These are phyloP conservation scores for Salvia hispanica DNA, from an alignment of 257 asterid species.

Conservation along the genomic window DNA sequence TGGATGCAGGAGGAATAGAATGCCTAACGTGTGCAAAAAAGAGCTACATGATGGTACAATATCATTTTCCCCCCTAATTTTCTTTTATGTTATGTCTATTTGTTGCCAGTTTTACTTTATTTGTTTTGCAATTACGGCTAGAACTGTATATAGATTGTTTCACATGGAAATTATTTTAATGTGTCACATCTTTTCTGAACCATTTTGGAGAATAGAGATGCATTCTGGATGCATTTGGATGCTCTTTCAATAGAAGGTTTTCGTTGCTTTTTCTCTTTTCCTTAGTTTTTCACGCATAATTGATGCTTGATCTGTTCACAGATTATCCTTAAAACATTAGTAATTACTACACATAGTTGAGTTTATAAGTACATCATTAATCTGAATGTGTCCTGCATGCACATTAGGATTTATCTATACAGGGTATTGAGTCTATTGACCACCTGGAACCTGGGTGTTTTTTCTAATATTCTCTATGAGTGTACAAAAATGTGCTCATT, in stretches of 20 bases:
- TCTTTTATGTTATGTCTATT: too few species aligned
- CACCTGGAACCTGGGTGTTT: background rate
- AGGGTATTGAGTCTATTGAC: background rate
- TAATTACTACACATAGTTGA: background rate
- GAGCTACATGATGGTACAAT: slow-evolving; percentile 84
- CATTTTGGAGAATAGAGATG: too few species aligned
- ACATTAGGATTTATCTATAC: slow-evolving; percentile 1
- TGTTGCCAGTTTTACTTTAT: too few species aligned
- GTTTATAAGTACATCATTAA: slow-evolving; percentile 23
- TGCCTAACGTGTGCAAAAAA: slow-evolving; percentile 90
- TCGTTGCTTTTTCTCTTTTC: background rate
- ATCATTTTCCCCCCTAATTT: background rate
- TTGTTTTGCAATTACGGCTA: too few species aligned
- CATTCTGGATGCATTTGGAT: too few species aligned
- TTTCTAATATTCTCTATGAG: slow-evolving; percentile 6
- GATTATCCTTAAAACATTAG: background rate
- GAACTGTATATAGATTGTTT: too few species aligned
- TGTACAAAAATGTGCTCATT: slow-evolving; percentile 7
- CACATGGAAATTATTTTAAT: too few species aligned
- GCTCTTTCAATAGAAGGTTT: too few species aligned
- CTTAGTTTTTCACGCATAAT: background rate
- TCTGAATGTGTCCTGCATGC: slow-evolving; percentile 11
- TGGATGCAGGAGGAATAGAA: slow-evolving; percentile 99
- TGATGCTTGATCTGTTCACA: background rate
- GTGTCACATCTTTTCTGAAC: too few species aligned